Evolutionary conservation across 768 basidiomycete species (phyloP), one percentile per base, ranked within the genome.

Genomic region (Lanmaoa rubissima): DNA sequence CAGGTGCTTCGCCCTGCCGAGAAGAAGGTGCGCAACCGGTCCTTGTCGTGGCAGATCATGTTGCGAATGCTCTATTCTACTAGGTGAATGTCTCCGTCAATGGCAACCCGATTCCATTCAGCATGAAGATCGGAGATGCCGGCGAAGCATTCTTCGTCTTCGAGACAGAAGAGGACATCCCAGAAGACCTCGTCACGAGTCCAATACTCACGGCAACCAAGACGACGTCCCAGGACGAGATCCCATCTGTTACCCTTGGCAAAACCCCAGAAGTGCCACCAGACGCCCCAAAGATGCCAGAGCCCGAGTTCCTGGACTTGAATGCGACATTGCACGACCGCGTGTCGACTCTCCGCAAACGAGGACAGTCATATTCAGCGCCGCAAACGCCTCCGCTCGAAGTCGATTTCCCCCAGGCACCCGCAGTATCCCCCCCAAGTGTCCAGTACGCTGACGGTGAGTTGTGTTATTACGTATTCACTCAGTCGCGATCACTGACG

Each of bases 101-200:
- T 74, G 92, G 90, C 40, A 78, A 85, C 63, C 80, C 82, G 43
- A 88, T 94, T 54, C 96, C 96, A 0, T 98, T 92, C 72, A 82
- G 81, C 72, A 99, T 99, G 97, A 98, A 99, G 79, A 94, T 98
- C 59, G 95, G 94, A 40, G 97, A 98, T 56, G 94, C 97, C 1
- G 97, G 97, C 5, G 97, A 99, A 74, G 97, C 95, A 0, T 99
- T 98, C 79, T 98, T 98, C 67, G 90, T 99, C 40, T 93, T 98
- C 62, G 96, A 99, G 73, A 98, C 96, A 1, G 92, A 95, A 40
- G 92, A 88, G 39, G 94, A 98, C 56, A 87, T 98, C 32, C 96
- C 97, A 4, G 88, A 84, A 46, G 91, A 94, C 69, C 84, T 99
- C 59, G 89, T 94, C 60, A 99, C 97, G 0, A 93, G 90, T 74